Percentiles rank a stretch among this genome's conserved stretches.
Conservation (phyloP, 78 protist species). For the Tieghemostelium lacteum region DNA sequence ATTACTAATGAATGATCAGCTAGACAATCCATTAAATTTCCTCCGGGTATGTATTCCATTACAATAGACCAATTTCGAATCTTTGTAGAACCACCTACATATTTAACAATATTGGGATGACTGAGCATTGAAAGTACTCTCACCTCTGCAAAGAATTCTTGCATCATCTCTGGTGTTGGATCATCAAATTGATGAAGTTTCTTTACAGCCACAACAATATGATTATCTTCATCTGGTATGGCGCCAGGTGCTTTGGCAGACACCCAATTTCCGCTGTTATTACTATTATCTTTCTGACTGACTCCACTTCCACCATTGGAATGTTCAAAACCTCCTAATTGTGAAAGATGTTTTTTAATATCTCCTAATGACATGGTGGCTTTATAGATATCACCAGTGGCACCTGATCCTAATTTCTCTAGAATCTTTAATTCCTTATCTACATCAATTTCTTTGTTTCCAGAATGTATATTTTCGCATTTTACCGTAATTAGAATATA, state of each 20-base stretch:
- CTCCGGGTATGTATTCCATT: slow-evolving; percentile 75
- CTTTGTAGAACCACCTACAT: slow-evolving; percentile 72
- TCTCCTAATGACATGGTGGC: slow-evolving; percentile 32
- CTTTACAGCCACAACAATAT: slow-evolving; percentile 64
- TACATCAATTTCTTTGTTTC: slow-evolving; percentile 67
- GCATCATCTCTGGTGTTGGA: slow-evolving; percentile 68
- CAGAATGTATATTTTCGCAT: slow-evolving; percentile 56
- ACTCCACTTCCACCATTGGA: too few relatives aligned
- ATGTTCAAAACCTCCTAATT: too few relatives aligned
- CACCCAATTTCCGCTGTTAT: background rate
- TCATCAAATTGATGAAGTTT: slow-evolving; percentile 31
- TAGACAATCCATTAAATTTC: slow-evolving; percentile 58
- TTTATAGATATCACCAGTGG: slow-evolving; percentile 64
- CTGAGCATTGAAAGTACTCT: slow-evolving; percentile 38
- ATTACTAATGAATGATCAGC: slow-evolving; percentile 10
- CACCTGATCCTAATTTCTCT: slow-evolving; percentile 45
- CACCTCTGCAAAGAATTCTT: slow-evolving; percentile 57
- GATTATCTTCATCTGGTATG: background rate
- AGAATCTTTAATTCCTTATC: slow-evolving; percentile 19
- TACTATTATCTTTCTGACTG: background rate
- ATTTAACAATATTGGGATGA: slow-evolving; percentile 75
- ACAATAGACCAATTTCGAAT: slow-evolving; percentile 54
- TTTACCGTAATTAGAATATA: slow-evolving; percentile 27
- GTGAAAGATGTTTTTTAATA: slow-evolving; percentile 27
- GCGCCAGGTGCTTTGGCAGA: too few relatives aligned